Percentiles rank a stretch among this genome's conserved stretches.
phyloP scores from a whole-genome alignment of 2,329 filamentous ascomycete genomes.

The Mycosphaerella sp. region DNA sequence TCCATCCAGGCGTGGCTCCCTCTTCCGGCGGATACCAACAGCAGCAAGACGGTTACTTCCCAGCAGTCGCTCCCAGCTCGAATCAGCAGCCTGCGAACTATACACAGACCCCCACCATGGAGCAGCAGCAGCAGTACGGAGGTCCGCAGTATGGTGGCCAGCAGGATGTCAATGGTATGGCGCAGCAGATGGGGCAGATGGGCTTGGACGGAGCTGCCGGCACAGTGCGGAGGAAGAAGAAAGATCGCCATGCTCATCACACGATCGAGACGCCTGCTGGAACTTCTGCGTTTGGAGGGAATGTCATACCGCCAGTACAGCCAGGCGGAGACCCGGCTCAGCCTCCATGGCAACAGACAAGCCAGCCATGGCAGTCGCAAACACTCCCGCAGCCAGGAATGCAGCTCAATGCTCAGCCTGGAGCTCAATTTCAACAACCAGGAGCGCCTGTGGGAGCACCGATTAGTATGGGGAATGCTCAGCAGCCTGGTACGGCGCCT shows the following conservation, averaged over 20 bases:
- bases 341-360: slow-evolving; percentile 35
- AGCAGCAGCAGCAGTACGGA: slow-evolving; percentile 12
- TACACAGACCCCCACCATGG: slow-evolving; percentile 21
- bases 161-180: slow-evolving; percentile 45
- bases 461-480: slow-evolving; percentile 28
- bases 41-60: slow-evolving; percentile 42
- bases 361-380: slow-evolving; percentile 34
- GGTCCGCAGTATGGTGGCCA: slow-evolving; percentile 8
- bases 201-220: slow-evolving; percentile 53
- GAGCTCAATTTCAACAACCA: slow-evolving; percentile 17
- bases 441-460: slow-evolving; percentile 25
- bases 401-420: slow-evolving; percentile 3
- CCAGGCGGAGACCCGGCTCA: slow-evolving; percentile 20
- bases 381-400: slow-evolving; percentile 17
- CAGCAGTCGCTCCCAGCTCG: slow-evolving; percentile 30
- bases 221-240: slow-evolving; percentile 61
- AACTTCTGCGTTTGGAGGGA: slow-evolving; percentile 63
- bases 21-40: slow-evolving; percentile 43
- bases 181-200: slow-evolving; percentile 73
- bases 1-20: slow-evolving; percentile 40
- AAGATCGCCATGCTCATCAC: slow-evolving; percentile 90
- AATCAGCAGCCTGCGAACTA: slow-evolving; percentile 20
- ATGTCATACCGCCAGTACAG: slow-evolving; percentile 35
- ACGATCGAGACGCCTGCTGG: slow-evolving; percentile 63
- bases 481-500: slow-evolving; percentile 22